phyloP scores from a whole-genome alignment of 306 rosid species.

The Cucumis melo region DNA sequence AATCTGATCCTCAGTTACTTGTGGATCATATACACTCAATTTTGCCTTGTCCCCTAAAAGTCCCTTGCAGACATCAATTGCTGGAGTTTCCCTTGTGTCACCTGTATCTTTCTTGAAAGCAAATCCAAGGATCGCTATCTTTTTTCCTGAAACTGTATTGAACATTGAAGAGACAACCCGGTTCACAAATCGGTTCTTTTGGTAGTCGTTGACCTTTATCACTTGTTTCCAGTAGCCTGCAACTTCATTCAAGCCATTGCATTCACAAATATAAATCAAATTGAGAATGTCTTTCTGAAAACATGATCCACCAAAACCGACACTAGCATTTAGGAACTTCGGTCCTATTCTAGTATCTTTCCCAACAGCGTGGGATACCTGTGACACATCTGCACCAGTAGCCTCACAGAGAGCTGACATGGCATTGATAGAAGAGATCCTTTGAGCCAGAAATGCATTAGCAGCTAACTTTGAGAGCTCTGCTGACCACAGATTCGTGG shows the following conservation, averaged over 20 bases:
- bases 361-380: constrained; percentile 58
- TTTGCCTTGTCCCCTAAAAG: constrained; percentile 55
- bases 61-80: constrained; percentile 73
- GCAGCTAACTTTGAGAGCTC: constrained; percentile 79
- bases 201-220: constrained; percentile 69
- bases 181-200: constrained; percentile 63
- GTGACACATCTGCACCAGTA: constrained; percentile 65
- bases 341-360: constrained; percentile 63
- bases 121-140: constrained; percentile 62
- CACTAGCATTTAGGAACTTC: constrained; percentile 57
- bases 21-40: constrained; percentile 57
- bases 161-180: constrained; percentile 67
- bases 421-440: constrained; percentile 71
- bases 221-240: constrained; percentile 75
- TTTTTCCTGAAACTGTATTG: constrained; percentile 68
- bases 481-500: constrained; percentile 75
- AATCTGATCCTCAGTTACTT: constrained; percentile 51
- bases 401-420: constrained; percentile 82
- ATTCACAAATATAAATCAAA: constrained; percentile 62
- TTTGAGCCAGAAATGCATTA: constrained; percentile 71
- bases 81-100: constrained; percentile 78
- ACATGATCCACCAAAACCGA: constrained; percentile 90
- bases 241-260: constrained; percentile 66
- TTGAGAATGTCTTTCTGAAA: constrained; percentile 78
- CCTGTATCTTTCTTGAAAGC: constrained; percentile 80